phyloP scores from a whole-genome alignment of 176 grass and related monocot species.

The Phoenix roebelenii region DNA sequence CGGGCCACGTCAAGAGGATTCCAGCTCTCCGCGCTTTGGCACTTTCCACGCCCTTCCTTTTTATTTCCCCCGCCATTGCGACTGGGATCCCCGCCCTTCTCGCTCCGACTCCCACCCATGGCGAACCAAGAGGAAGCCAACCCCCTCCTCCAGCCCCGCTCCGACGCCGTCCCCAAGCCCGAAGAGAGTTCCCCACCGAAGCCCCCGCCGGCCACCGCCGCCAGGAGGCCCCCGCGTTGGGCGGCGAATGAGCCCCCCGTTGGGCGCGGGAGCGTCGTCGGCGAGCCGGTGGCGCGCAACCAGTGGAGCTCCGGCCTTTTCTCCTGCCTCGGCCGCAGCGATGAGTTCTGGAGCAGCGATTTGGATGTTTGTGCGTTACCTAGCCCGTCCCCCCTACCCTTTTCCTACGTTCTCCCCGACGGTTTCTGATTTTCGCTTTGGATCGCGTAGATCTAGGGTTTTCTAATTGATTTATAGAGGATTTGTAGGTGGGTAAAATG shows the following conservation, averaged over 20 bases:
- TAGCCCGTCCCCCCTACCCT: neutral
- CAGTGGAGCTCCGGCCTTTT: slow-evolving; percentile 74
- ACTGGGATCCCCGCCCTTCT: neutral
- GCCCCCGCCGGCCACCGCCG: neutral
- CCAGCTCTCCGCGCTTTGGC: neutral
- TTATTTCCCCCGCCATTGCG: neutral
- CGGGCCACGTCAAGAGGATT: neutral
- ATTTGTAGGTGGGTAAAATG: too few relatives aligned
- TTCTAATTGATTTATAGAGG: too few relatives aligned
- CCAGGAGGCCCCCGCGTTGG: slow-evolving; percentile 21
- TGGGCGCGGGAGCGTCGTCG: slow-evolving; percentile 30
- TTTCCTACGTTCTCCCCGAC: neutral
- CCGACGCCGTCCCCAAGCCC: neutral
- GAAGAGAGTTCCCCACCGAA: neutral
- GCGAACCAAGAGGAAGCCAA: slow-evolving; percentile 5
- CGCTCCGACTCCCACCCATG: neutral
- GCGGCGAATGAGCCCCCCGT: slow-evolving; percentile 41
- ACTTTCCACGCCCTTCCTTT: slow-evolving; percentile 6
- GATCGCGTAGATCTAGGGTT: neutral
- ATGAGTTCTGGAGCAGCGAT: slow-evolving; percentile 96
- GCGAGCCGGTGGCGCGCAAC: slow-evolving; percentile 43
- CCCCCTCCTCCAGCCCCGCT: neutral
- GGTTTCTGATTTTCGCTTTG: neutral
- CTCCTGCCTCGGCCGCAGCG: slow-evolving; percentile 67
- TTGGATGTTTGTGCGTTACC: slow-evolving; percentile 80